Base-by-base conservation (phyloP, 495 filamentous ascomycete species). In the Xylaria telfairii region DNA sequence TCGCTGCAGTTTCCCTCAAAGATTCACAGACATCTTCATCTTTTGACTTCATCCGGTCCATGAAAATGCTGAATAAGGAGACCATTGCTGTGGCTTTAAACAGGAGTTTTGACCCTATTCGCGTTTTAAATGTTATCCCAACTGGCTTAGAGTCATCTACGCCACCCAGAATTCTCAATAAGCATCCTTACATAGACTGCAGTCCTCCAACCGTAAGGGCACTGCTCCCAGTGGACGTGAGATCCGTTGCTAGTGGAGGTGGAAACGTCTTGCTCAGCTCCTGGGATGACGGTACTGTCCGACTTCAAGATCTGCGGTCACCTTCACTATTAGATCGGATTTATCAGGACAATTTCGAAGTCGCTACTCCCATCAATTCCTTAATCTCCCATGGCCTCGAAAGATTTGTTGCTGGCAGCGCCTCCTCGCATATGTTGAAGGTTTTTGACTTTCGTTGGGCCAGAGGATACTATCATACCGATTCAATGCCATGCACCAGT, bases 401-500 rank as follows among this genome's bases (percentile, higher is more conserved):
- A 51, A 71, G 82, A 7, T 86, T 86, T 51, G 62, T 85, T 9
- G 84, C 80, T 0, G 79, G 78, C 6, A 81, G 81, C 61, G 79
- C 76, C 34, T 72, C 77, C 4, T 75, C 74, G 2, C 72, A 74
- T 4, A 73, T 77, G 41, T 37, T 86, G 68, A 84, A 84, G 63
- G 70, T 86, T 1, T 86, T 85, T 60, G 84, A 86, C 77, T 85
- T 84, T 41, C 83, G 84, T 10, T 84, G 81, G 81, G 70, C 79
- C 0, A 82, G 80, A 69, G 54, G 69, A 4, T 86, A 86, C 67
- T 78, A 83, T 32, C 80, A 86, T 57, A 83, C 81, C 13, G 73
- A 79, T 1, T 78, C 76, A 7, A 75, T 86, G 4, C 75, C 83
- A 0, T 86, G 84, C 59, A 49, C 75, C 8, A 72, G 46, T 26